Base-by-base conservation (phyloP, 2,329 filamentous ascomycete species). In the Penicillium expansum region DNA sequence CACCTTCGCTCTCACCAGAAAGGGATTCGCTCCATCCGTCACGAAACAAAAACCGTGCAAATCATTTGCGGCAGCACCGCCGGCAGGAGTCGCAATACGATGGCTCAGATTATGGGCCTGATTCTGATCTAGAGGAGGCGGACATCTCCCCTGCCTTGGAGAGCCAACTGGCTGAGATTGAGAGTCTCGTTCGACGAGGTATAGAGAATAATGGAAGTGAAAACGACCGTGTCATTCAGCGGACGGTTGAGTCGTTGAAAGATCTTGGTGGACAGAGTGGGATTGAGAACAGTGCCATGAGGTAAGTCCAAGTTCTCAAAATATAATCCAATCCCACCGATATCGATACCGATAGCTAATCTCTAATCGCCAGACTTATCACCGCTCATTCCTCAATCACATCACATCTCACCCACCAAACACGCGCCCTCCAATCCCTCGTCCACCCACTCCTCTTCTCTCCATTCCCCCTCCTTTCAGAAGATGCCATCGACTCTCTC, bases 361-460 rank as follows among this genome's bases (percentile, higher is more conserved):
- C 11, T 39, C 30, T 35, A 18, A 42, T 56, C 30, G 29, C 41
- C 41, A 86, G 83, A 63, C 73, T 85, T 29, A 83, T 83, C 58
- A 84, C 82, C 18, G 81, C 83, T 42, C 81, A 85, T 67, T 80
- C 81, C 37, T 82, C 83, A 22, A 77, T 85, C 48, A 79, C 83
- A 30, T 81, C 83, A 4, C 83, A 87, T 68, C 76, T 87, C 20
- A 82, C 79, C 4, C 80, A 85, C 67, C 84, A 87, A 72, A 85
- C 81, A 33, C 83, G 84, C 59, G 78, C 79, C 24, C 72, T 88
- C 24, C 82, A 85, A 64, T 82, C 82, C 4, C 76, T 86, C 24
- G 81, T 80, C 48, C 82, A 85, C 38, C 80, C 81, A 14, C 77
- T 87, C 48, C 78, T 85, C 54, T 84, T 83, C 52, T 84, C 84